These are phyloP conservation scores for Galerina marginata DNA, from an alignment of 768 basidiomycete genomes.

Conservation along the genomic window DNA sequence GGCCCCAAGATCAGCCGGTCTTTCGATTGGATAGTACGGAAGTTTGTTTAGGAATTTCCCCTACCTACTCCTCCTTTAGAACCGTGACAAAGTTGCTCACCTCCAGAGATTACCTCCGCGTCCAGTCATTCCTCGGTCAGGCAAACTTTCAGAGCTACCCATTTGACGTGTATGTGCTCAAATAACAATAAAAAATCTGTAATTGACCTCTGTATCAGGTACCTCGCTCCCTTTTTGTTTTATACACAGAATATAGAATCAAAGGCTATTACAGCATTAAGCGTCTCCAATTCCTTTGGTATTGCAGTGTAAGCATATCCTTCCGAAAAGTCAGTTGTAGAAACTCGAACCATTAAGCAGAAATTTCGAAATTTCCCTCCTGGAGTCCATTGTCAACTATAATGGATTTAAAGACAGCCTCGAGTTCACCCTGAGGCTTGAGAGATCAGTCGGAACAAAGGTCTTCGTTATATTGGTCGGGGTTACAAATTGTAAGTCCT, in stretches of 20 bases:
- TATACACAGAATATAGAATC: neutral
- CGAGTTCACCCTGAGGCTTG: slow-evolving; percentile 12
- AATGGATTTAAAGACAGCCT: slow-evolving; percentile 1
- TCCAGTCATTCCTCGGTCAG: neutral
- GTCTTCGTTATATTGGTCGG: slow-evolving; percentile 19
- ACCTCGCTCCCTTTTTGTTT: slow-evolving; percentile 2
- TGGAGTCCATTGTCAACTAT: neutral
- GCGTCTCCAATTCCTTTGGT: neutral
- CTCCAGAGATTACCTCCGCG: neutral
- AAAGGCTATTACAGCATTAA: neutral
- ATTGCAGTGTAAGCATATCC: slow-evolving; percentile 4
- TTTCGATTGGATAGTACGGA: neutral
- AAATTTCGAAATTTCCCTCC: slow-evolving; percentile 5
- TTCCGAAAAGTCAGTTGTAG: too few relatives aligned
- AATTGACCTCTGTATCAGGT: neutral
- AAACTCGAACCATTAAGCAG: neutral
- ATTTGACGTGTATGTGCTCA: slow-evolving; percentile 1
- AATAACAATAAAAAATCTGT: neutral
- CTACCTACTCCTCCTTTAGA: neutral
- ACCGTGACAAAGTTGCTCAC: slow-evolving; percentile 8
- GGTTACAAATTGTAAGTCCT: slow-evolving; percentile 21
- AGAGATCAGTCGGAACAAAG: slow-evolving; percentile 21
- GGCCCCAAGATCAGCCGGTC: neutral
- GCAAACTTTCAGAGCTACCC: slow-evolving; percentile 7
- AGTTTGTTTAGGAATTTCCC: neutral